These are phyloP conservation scores for Microbotryomycetes sp. DNA, from an alignment of 1,284 basidiomycete species.

Conservation along the genomic window DNA sequence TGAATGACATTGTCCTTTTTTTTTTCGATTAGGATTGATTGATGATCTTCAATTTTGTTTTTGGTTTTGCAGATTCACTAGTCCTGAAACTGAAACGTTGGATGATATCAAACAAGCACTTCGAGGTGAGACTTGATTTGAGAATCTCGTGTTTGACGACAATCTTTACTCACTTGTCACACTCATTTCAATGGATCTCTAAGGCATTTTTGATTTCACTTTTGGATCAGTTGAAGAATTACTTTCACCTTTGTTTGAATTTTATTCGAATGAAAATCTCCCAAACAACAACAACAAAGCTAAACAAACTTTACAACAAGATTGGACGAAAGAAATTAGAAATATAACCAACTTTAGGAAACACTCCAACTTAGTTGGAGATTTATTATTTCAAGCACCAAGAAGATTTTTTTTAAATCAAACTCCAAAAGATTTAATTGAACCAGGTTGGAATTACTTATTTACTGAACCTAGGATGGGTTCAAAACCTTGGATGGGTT, in stretches of 20 bases:
- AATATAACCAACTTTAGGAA: conserved; percentile 16
- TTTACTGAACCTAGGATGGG: conserved; percentile 17
- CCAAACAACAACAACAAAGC: too few species aligned
- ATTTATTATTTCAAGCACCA: conserved; percentile 32
- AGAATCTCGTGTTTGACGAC: not conserved
- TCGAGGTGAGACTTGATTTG: conserved; percentile 6
- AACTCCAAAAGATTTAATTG: conserved; percentile 33
- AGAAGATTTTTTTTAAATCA: conserved; percentile 26
- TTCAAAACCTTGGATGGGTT: conserved; percentile 14
- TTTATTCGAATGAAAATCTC: conserved; percentile 18
- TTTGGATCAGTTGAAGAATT: conserved; percentile 28
- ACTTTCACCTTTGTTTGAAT: conserved; percentile 23
- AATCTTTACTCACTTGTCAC: not conserved
- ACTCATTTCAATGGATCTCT: rapidly evolving
- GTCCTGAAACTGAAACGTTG: not conserved
- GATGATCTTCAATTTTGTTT: too few species aligned
- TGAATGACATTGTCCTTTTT: not conserved
- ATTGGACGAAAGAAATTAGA: conserved; percentile 20
- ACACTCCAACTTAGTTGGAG: conserved; percentile 18
- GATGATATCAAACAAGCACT: conserved; percentile 14
- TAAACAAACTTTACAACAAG: too few species aligned
- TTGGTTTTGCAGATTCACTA: conserved; percentile 4
- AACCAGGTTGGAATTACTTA: conserved; percentile 26
- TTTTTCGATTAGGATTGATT: conserved; percentile 3
- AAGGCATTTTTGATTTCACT: conserved; percentile 29